Evolutionary conservation across 1,139 yeast genomes (phyloP).

Genomic region (Zygoascus meyerae): DNA sequence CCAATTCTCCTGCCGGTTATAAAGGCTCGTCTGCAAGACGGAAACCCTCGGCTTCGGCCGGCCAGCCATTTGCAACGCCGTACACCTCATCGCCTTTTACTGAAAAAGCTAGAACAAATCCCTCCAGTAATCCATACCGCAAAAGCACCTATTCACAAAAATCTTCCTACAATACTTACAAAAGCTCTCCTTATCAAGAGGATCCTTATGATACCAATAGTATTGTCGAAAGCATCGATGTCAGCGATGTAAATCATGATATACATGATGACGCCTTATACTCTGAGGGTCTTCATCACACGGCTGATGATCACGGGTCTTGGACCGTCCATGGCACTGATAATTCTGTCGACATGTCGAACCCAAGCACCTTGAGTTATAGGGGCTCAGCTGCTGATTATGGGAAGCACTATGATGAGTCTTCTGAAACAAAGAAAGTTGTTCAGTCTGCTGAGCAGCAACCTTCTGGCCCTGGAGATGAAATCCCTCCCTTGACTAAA

Average conservation of each 20-base stretch:
- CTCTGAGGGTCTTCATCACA: background rate
- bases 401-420: background rate
- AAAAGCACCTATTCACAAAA: background rate
- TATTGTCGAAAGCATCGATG: conserved; percentile 1
- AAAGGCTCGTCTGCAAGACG: too few relatives aligned
- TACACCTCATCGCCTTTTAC: too few relatives aligned
- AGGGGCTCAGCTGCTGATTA: background rate
- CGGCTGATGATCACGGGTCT: background rate
- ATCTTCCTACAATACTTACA: background rate
- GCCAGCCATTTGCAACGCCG: too few relatives aligned
- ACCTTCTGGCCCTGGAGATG: background rate
- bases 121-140: background rate
- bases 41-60: too few relatives aligned
- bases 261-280: background rate
- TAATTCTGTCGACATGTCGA: background rate
- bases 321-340: background rate
- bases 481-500: conserved; percentile 3
- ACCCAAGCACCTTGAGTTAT: background rate
- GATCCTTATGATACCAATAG: conserved; percentile 3
- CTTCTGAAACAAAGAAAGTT: background rate
- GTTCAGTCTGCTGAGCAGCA: background rate
- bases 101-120: too few relatives aligned
- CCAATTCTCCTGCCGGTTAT: too few relatives aligned
- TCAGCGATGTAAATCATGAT: background rate
- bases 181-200: background rate